phyloP scores from a whole-genome alignment of 1,139 yeast genomes.

The Lodderomyces margitis region DNA sequence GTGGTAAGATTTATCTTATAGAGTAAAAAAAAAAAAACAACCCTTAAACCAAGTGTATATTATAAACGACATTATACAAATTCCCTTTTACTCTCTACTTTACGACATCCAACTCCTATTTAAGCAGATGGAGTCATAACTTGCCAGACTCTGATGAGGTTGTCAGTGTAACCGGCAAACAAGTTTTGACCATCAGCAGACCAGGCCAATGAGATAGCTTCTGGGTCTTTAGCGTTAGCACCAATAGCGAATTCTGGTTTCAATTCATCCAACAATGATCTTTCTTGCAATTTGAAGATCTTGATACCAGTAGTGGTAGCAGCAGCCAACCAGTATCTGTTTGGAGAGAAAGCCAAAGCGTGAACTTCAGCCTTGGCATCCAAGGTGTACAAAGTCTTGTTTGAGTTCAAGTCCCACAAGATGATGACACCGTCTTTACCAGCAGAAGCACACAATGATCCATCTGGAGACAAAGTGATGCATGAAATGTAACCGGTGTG shows the following conservation, averaged over 20 bases:
- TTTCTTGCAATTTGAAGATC: conserved; percentile 97
- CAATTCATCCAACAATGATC: conserved; percentile 94
- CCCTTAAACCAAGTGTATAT: background rate
- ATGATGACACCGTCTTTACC: conserved; percentile 99
- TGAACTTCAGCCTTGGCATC: conserved; percentile 95
- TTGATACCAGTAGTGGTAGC: conserved; percentile 98
- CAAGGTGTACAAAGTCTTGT: conserved; percentile 90
- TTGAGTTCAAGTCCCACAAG: conserved; percentile 96
- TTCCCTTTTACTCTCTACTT: background rate
- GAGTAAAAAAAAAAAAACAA: conserved; percentile 19
- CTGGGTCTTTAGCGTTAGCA: conserved; percentile 95
- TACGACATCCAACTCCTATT: conserved; percentile 13
- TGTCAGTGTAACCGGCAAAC: conserved; percentile 99
- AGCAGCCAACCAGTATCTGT: conserved; percentile 99
- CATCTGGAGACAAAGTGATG: conserved; percentile 99
- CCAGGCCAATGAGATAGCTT: conserved; percentile 98
- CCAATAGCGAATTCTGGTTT: conserved; percentile 95
- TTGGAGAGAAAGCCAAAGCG: conserved; percentile 99
- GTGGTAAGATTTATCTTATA: conserved; percentile 82
- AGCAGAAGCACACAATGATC: conserved; percentile 98
- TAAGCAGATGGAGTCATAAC: conserved; percentile 87
- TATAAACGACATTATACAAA: background rate
- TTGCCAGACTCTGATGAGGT: conserved; percentile 99
- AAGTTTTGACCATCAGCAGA: conserved; percentile 99
- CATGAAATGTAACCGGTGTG: conserved; percentile 99